Evolutionary conservation across 306 rosid genomes (phyloP).

Genomic region (Begonia peltatifolia): DNA sequence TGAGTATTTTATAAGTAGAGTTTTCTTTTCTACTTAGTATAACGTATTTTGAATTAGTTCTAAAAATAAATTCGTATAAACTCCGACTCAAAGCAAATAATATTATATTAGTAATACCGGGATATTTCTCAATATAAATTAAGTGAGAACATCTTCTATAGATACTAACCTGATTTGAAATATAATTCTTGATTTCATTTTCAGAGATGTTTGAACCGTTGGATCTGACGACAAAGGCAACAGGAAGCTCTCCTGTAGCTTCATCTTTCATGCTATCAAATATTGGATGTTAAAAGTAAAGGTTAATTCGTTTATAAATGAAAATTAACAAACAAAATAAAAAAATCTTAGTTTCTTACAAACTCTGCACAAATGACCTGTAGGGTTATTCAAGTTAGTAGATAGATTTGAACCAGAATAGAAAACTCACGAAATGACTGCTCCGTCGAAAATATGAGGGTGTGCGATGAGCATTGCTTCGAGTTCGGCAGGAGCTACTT

Average conservation of each 20-base stretch:
- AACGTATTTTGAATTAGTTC: too few relatives aligned
- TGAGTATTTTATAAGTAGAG: too few relatives aligned
- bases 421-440: constrained; percentile 56
- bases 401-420: background rate
- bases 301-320: too few relatives aligned
- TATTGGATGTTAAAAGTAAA: too few relatives aligned
- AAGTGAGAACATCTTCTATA: too few relatives aligned
- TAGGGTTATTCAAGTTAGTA: background rate
- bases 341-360: background rate
- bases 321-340: background rate
- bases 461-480: constrained; percentile 68
- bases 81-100: too few relatives aligned
- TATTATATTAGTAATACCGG: too few relatives aligned
- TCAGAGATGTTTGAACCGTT: constrained; percentile 8
- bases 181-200: constrained; percentile 2
- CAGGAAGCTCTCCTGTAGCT: constrained; percentile 13
- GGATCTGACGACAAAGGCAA: constrained; percentile 10
- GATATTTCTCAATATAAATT: too few relatives aligned
- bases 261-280: constrained; percentile 7
- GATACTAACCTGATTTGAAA: constrained; percentile 7
- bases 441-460: constrained; percentile 46
- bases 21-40: too few relatives aligned
- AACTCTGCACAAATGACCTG: too few relatives aligned
- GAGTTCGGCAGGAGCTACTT: constrained; percentile 85
- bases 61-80: too few relatives aligned